Evolutionary conservation across 257 asterid species (phyloP), one percentile per base, ranked within the genome.

Genomic region (Salvia splendens): DNA sequence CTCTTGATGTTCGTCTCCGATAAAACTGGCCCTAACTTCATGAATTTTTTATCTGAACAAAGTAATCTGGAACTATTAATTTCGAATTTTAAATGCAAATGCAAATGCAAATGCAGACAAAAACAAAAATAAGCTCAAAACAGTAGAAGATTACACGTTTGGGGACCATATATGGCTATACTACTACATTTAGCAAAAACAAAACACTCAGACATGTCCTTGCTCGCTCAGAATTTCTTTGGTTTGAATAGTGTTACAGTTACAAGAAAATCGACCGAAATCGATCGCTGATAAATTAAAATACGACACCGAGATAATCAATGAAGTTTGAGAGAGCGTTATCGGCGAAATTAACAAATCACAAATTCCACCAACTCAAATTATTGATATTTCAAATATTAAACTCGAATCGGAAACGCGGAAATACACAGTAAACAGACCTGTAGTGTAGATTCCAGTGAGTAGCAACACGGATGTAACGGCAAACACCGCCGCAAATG

Each of bases 371-470:
- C 65, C 73, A 24, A 42, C 66, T 48, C 33, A 61, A 63, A 51
- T 36, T 17, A 61, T 61, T 20, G 69, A 48, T 15, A 47, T 52
- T 42, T 58, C 32, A 53, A 24, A 41, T 56, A 53, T 56, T 30
- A 5, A 58, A 52, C 55, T 52, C 42, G n/a, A 41, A 56, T 20
- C 33, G 52, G 2, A 68, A 63, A 28, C 17, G 38, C 24, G 43
- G 4, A 50, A 57, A 56, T 15, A 46, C 40, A 7, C 12, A 46
- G 3, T 9, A 30, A 45, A 51, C 75, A 16, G 43, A 82, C 87
- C 87, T 68, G 77, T 1, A 40, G 45, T 50, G 40, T 64, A 79
- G 67, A 69, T 20, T 63, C 69, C 81, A 52, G 71, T 57, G 59
- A 82, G 24, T 28, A 82, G 69, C 41, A 79, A 38, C 49, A 68